These are phyloP conservation scores for Alisma plantagoaquatica DNA, from an alignment of 106 monocot genomes.

Conservation along the genomic window DNA sequence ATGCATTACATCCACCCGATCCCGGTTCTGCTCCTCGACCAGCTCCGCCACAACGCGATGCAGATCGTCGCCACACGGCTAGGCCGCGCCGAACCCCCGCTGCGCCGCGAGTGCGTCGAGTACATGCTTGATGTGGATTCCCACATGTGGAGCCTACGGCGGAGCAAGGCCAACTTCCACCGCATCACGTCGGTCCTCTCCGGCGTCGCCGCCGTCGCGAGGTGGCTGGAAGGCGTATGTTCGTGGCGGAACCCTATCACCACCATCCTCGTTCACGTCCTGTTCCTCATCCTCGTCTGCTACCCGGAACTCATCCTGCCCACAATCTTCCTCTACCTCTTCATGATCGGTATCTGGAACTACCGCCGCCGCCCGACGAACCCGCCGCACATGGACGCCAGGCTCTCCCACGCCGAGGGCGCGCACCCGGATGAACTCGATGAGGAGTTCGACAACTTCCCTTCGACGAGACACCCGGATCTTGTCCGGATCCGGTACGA, in stretches of 20 bases:
- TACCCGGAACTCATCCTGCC: conserved; percentile 27
- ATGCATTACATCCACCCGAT: conserved; percentile 29
- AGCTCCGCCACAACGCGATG: conserved; percentile 29
- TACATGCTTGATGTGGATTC: conserved; percentile 28
- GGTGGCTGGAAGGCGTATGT: conserved; percentile 17
- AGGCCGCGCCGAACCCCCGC: conserved; percentile 20
- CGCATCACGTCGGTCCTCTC: conserved; percentile 22
- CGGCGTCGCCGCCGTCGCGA: conserved; percentile 6
- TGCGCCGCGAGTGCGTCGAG: conserved; percentile 19
- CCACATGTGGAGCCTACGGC: conserved; percentile 23
- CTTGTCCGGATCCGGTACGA: conserved; percentile 23
- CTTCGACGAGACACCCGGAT: conserved; percentile 21
- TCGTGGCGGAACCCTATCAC: conserved; percentile 24
- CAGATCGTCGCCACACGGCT: conserved; percentile 19
- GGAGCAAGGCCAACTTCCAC: conserved; percentile 37
- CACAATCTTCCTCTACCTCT: conserved; percentile 23
- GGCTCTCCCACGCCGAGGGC: conserved; percentile 21
- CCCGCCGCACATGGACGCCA: conserved; percentile 24
- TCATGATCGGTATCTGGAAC: conserved; percentile 23
- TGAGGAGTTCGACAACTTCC: conserved; percentile 80
- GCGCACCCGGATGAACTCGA: conserved; percentile 60
- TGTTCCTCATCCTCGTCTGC: conserved; percentile 21
- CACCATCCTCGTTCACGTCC: conserved; percentile 20
- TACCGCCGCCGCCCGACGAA: conserved; percentile 18
- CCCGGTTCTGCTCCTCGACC: conserved; percentile 19